Conservation (phyloP, 371 early-diverging fungal genomes). For the Mortierella polycephala region DNA sequence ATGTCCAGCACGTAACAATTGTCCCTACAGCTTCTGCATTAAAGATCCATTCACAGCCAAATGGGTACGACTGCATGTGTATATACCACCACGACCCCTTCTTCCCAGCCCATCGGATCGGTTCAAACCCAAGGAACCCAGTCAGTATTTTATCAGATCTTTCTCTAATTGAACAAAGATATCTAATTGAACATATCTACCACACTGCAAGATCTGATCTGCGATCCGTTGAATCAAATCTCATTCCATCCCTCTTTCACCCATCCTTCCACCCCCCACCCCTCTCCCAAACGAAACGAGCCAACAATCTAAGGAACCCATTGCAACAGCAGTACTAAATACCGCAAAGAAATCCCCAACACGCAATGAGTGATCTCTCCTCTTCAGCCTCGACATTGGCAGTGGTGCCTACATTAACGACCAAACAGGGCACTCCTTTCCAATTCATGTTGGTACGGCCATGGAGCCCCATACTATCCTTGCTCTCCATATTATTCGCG, state of each 20-base stretch:
- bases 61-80: no score
- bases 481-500: no score
- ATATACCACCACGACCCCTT: no score
- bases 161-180: background rate
- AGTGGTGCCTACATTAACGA: conserved; percentile 13
- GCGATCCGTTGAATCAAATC: background rate
- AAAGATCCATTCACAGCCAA: no score
- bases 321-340: background rate
- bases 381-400: conserved; percentile 32
- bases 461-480: background rate
- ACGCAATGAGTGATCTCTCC: conserved; percentile 48
- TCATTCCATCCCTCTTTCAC: conserved; percentile 2
- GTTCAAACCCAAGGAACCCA: background rate
- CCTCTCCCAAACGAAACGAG: conserved; percentile 2
- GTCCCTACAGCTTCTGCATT: no score
- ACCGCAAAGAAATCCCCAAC: background rate
- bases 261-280: background rate
- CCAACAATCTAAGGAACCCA: background rate
- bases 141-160: background rate
- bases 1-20: no score
- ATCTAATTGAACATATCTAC: background rate
- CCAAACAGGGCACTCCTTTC: conserved; percentile 32
- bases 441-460: conserved; percentile 51
- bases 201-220: conserved; percentile 6
- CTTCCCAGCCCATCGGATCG: background rate